Evolutionary conservation across 257 asterid genomes (phyloP), one percentile per base, ranked within the genome.

Genomic region (Pogostemon cablin): DNA sequence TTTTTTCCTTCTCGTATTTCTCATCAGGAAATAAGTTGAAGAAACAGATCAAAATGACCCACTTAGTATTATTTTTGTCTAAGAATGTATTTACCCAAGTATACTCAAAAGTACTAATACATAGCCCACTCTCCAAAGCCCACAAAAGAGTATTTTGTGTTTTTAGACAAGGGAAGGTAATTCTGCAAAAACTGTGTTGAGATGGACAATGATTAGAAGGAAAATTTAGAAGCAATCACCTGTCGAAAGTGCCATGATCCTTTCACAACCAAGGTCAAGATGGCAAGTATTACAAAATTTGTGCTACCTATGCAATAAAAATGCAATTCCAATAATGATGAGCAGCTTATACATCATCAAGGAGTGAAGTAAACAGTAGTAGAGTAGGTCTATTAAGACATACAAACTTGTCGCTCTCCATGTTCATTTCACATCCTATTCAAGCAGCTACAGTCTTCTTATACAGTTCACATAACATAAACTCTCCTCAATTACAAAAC

Each of bases 211-310:
- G 72, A 59, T 17, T 5, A 7, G 48, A 78, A 74, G 20, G 62
- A 75, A 48, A 67, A 62, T 43, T 71, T 12, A 64, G 65, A 72
- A 73, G 12, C 43, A 75, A 67, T 80, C 73, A 95, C 99, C 92
- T 95, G 99, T 55, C 99, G 90, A 65, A 84, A 81, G 79, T 95
- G 74, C 96, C 97, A 95, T 79, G 97, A 79, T 78, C 95, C 97
- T 73, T 93, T 91, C 34, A 91, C 74, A 55, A 81, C 83, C 91
- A 95, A 82, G 43, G 98, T 91, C 81, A 89, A 78, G 64, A 91
- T 56, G 9, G 99, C 95, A 59, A 95, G 86, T 76, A 95, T 77
- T 57, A 91, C 82, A 76, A 95, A 91, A 78, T 91, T 95, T 49
- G 99, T 86, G 85, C 98, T 80, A 53, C 99, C 99, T 91, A 84